Percentiles rank a stretch among this genome's conserved stretches.
These are phyloP conservation scores for Luffa aegyptiaca DNA, from an alignment of 306 rosid species.

Conservation along the genomic window DNA sequence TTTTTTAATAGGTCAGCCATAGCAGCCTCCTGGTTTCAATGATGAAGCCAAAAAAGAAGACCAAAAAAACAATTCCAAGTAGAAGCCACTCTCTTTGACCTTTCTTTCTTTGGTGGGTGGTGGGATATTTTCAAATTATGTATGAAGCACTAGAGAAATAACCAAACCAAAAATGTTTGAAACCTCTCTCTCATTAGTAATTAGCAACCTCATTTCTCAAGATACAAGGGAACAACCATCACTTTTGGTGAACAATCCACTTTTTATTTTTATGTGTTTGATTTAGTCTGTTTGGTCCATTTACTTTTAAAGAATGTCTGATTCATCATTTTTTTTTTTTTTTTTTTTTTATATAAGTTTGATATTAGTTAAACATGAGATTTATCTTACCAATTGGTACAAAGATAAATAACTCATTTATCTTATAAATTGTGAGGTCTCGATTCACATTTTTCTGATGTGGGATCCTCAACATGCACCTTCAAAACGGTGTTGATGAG, in stretches of 20 bases:
- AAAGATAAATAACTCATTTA: no score
- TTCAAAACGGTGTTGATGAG: no score
- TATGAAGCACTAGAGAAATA: not conserved
- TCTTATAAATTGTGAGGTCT: no score
- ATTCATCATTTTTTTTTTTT: no score
- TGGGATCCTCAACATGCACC: no score
- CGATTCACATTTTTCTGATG: no score
- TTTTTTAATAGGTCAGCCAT: not conserved
- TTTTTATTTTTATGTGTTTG: not conserved
- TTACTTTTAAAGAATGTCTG: no score
- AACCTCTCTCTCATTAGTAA: not conserved
- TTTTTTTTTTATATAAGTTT: no score
- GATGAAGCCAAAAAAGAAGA: not conserved
- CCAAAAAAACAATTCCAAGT: not conserved
- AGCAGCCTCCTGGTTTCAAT: slow-evolving; percentile 3
- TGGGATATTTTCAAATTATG: not conserved
- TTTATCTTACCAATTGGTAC: no score
- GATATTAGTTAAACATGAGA: no score
- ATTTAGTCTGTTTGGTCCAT: not conserved
- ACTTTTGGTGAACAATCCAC: not conserved
- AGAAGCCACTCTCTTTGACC: slow-evolving; percentile 2
- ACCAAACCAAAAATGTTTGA: not conserved
- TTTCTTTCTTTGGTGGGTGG: not conserved
- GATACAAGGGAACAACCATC: not conserved
- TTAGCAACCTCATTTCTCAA: not conserved